Conservation (phyloP, 228 moss, liverwort and hornwort species). For the Sphagnum fallax region DNA sequence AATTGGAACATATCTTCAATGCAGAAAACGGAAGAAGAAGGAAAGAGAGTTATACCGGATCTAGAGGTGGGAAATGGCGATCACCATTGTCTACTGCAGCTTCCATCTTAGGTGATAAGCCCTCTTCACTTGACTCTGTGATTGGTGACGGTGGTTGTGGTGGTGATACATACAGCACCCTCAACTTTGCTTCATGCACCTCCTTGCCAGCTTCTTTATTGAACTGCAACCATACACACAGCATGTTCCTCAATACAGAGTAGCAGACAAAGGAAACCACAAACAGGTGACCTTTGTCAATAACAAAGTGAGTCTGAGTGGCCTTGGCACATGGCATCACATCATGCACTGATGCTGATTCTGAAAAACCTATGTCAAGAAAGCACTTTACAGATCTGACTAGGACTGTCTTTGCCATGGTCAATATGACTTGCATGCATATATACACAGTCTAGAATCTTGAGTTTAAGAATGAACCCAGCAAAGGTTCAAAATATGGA, state of each 20-base stretch:
- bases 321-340: too few relatives aligned
- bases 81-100: constrained; percentile 58
- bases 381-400: too few relatives aligned
- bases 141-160: constrained; percentile 97
- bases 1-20: background rate
- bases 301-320: too few relatives aligned
- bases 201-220: constrained; percentile 78
- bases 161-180: constrained; percentile 81
- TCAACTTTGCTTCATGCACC: constrained; percentile 88
- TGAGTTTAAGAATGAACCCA: too few relatives aligned
- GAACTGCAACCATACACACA: constrained; percentile 43
- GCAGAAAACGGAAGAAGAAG: background rate
- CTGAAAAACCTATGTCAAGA: too few relatives aligned
- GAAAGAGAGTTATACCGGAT: constrained; percentile 29
- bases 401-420: too few relatives aligned
- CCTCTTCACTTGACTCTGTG: constrained; percentile 86
- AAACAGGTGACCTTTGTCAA: background rate
- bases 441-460: too few relatives aligned
- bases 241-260: background rate
- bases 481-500: too few relatives aligned
- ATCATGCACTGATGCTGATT: too few relatives aligned
- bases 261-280: background rate
- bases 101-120: constrained; percentile 48
- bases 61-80: constrained; percentile 37
- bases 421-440: too few relatives aligned